phyloP scores from a whole-genome alignment of 2,329 filamentous ascomycete species.

The Graphium sp. region DNA sequence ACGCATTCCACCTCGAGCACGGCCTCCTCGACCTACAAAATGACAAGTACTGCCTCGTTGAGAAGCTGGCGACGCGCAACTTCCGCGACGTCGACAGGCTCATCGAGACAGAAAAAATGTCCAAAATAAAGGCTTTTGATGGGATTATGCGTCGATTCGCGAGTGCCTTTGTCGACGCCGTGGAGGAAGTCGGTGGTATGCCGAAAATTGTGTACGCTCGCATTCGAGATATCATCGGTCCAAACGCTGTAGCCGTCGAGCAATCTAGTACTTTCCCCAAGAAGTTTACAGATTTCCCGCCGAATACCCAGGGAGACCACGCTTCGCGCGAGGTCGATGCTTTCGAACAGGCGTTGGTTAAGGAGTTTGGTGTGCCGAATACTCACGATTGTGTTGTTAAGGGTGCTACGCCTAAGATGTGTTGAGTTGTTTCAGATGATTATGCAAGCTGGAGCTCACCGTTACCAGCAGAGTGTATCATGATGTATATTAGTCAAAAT shows the following conservation, averaged over 20 bases:
- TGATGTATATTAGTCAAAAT: too few species aligned
- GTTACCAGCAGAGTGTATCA: too few species aligned
- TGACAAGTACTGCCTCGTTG: conserved; percentile 39
- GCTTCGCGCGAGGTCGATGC: conserved; percentile 9
- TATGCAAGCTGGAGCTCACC: conserved; percentile 6
- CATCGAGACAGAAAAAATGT: conserved; percentile 26
- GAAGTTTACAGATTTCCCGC: conserved; percentile 21
- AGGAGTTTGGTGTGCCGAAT: conserved; percentile 14
- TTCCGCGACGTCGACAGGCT: conserved; percentile 26
- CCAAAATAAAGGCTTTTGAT: conserved; percentile 31
- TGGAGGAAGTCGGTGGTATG: conserved; percentile 33
- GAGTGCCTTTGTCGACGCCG: conserved; percentile 29
- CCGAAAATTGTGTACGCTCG: conserved; percentile 37
- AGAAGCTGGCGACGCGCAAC: conserved; percentile 38
- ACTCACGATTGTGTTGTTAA: conserved; percentile 11
- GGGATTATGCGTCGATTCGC: conserved; percentile 47
- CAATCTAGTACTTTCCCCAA: conserved; percentile 29
- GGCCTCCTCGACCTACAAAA: conserved; percentile 30
- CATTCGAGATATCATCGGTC: conserved; percentile 26
- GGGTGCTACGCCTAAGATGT: conserved; percentile 11
- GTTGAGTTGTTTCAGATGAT: conserved; percentile 15
- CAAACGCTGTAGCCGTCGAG: conserved; percentile 27
- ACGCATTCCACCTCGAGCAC: conserved; percentile 37
- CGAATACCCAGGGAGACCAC: conserved; percentile 10
- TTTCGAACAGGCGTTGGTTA: conserved; percentile 11